Evolutionary conservation across 129 eudicot species (phyloP).

Genomic region (Pseudognaphalium luteoalbum): DNA sequence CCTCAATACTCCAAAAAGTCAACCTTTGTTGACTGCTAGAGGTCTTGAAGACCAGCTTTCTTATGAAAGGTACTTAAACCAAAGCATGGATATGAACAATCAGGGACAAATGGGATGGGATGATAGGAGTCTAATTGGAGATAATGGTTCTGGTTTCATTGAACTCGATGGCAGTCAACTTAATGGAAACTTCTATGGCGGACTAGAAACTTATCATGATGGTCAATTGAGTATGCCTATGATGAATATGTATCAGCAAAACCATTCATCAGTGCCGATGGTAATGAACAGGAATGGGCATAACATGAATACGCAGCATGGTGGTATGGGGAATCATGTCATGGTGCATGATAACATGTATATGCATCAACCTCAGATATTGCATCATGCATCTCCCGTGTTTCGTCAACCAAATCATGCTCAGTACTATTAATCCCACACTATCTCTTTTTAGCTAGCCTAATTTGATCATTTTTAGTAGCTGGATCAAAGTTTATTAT

Average conservation of each 20-base stretch:
- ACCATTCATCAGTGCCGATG: conserved; percentile 12
- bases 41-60: conserved; percentile 36
- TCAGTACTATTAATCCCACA: conserved; percentile 22
- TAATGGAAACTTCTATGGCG: conserved; percentile 35
- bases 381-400: conserved; percentile 30
- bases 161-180: conserved; percentile 32
- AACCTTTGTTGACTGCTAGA: conserved; percentile 34
- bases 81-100: conserved; percentile 37
- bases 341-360: conserved; percentile 36
- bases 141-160: conserved; percentile 19
- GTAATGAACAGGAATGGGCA: conserved; percentile 28
- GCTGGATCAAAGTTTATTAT: not conserved
- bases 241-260: conserved; percentile 39
- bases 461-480: conserved; percentile 18
- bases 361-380: conserved; percentile 39
- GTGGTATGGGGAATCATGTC: conserved; percentile 21
- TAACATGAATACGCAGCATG: conserved; percentile 29
- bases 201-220: conserved; percentile 28
- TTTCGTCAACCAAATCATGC: conserved; percentile 20
- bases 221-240: conserved; percentile 31
- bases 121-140: conserved; percentile 25
- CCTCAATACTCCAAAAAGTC: conserved; percentile 30
- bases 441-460: not conserved
- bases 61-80: conserved; percentile 38
- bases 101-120: conserved; percentile 31